Evolutionary conservation across 371 early-diverging fungal genomes (phyloP), one percentile per base, ranked within the genome.

Genomic region (Circinella minor): DNA sequence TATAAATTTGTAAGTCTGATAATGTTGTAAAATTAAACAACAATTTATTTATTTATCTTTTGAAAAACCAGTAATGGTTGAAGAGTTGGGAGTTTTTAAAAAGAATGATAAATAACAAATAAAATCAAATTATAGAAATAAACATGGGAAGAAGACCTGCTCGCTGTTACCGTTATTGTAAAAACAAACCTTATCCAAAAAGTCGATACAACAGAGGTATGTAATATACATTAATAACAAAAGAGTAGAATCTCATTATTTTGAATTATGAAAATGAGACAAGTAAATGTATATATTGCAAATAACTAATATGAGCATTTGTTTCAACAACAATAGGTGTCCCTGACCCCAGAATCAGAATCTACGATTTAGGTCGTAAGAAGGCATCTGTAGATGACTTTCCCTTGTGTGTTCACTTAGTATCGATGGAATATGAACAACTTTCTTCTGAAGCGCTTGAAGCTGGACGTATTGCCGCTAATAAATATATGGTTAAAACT

Each of bases 181-280:
- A 98, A 89, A 99, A 99, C 95, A 99, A 99, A 94, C 99, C 99
- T 75, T 99, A 99, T 88, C 99, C 99, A 77, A 99, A 99, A 93
- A 97, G 98, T 71, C 94, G 99, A 76, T 99, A 94, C 95, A 94
- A 95, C 90, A 98, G 99, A 43, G 43, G 43, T 43, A 43, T 43
- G 27, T 57, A 57, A 13, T 13, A n/a, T 7, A 4, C 43, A 9
- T 1, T 43, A 9, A 9, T 43, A 43, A 11, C 43, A 43, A 6
- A 9, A 43, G 6, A 9, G 43, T 1, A 9, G 43, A 9, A 43
- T 43, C 27, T 27, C 27, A 27, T 27, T 27, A 27, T 2, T 27
- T 27, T 1, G 27, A 27, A 2, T 27, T 27, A 27, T 27, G 27
- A 27, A 27, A 27, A 27, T 27, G 27, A 27, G 27, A 27, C 27